These are phyloP conservation scores for Populus hybrid DNA, from an alignment of 441 rosid species.

Conservation along the genomic window DNA sequence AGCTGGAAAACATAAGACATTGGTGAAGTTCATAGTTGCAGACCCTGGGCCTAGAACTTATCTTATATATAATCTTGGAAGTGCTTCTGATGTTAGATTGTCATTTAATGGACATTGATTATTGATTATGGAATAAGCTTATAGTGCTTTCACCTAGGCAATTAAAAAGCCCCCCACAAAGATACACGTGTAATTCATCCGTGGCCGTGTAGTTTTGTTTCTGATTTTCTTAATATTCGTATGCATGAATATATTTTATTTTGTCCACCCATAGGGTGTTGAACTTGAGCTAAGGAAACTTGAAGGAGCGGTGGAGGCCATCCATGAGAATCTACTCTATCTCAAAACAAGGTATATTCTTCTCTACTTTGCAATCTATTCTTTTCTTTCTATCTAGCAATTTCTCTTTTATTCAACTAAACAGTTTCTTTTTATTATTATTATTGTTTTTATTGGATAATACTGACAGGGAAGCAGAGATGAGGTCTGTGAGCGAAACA, in stretches of 20 bases:
- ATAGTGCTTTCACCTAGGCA: neutral
- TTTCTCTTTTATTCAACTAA: neutral
- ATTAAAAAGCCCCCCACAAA: neutral
- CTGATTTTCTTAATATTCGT: neutral
- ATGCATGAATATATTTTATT: neutral
- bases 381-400: neutral
- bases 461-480: constrained; percentile 67
- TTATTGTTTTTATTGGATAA: neutral
- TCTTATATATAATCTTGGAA: neutral
- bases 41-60: neutral
- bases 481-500: constrained; percentile 62
- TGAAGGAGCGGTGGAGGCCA: constrained; percentile 70
- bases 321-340: constrained; percentile 63
- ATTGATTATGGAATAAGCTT: constrained; percentile 39
- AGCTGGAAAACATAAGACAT: neutral
- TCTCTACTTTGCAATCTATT: neutral
- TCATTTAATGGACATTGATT: too few species aligned
- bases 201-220: neutral
- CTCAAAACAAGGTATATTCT: constrained; percentile 53
- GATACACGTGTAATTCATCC: neutral
- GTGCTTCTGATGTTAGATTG: neutral
- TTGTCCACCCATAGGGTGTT: constrained; percentile 51
- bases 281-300: constrained; percentile 89
- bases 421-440: neutral
- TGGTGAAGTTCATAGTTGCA: neutral